A percentile compares a stretch with the other conserved stretches of the same genome.
These are phyloP conservation scores for Cystobasidium sp. DNA, from an alignment of 1,284 basidiomycete genomes.

Conservation along the genomic window DNA sequence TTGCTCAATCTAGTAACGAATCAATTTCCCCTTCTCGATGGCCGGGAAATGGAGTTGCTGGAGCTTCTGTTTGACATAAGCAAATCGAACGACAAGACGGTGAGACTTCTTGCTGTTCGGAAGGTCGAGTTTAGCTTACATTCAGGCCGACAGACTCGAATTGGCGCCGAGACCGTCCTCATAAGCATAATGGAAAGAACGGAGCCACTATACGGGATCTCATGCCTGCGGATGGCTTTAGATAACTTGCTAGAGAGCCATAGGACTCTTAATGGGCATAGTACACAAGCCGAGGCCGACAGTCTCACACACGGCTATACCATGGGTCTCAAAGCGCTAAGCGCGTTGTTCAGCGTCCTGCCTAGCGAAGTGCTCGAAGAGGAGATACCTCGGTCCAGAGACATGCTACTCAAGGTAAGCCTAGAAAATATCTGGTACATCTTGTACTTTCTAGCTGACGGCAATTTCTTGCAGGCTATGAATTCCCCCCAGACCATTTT, in stretches of 20 bases:
- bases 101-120: not conserved
- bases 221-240: slow-evolving; percentile 34
- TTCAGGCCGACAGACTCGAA: slow-evolving; percentile 5
- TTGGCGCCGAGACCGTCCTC: slow-evolving; percentile 33
- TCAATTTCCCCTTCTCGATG: slow-evolving; percentile 30
- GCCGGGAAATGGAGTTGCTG: slow-evolving; percentile 38
- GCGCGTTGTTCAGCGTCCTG: slow-evolving; percentile 26
- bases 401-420: slow-evolving; percentile 46
- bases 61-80: slow-evolving; percentile 28
- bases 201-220: slow-evolving; percentile 43
- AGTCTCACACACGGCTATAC: slow-evolving; percentile 9
- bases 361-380: slow-evolving; percentile 48
- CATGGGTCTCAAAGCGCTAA: slow-evolving; percentile 12
- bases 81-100: slow-evolving; percentile 6
- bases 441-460: not conserved
- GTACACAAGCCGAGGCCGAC: not conserved
- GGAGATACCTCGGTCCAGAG: slow-evolving; percentile 44
- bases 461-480: slow-evolving; percentile 35
- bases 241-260: slow-evolving; percentile 4
- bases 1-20: slow-evolving; percentile 31
- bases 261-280: not conserved
- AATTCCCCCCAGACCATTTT: slow-evolving; percentile 43
- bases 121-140: not conserved
- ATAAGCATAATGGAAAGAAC: slow-evolving; percentile 13
- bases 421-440: not conserved